A percentile compares a stretch with the other conserved stretches of the same genome.
Conservation (phyloP, 2,329 filamentous ascomycete species). For the Ascochyta clinopodiicola region DNA sequence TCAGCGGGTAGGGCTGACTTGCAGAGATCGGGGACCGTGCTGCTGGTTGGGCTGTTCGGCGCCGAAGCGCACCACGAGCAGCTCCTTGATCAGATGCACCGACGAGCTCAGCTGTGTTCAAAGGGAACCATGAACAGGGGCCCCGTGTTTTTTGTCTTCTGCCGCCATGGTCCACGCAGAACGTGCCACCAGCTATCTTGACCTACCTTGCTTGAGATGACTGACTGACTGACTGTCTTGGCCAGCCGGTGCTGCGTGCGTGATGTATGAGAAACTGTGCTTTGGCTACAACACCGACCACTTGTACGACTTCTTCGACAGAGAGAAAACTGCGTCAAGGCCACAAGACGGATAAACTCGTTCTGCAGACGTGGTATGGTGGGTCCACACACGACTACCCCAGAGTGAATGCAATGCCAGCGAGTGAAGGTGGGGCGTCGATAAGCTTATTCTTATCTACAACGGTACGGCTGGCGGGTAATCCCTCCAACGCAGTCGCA, state of each 20-base stretch:
- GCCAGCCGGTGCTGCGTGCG: too few species aligned
- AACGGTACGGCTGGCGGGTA: constrained; percentile 5
- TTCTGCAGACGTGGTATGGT: background rate
- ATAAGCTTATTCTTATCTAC: constrained; percentile 9
- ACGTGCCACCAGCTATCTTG: too few species aligned
- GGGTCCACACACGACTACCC: background rate
- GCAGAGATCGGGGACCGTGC: constrained; percentile 12
- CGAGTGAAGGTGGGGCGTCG: background rate
- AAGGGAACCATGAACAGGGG: too few species aligned
- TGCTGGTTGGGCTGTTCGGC: background rate
- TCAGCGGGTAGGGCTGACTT: constrained; percentile 13
- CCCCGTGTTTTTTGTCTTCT: too few species aligned
- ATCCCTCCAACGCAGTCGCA: constrained; percentile 11
- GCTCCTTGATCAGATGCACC: background rate
- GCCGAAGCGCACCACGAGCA: background rate
- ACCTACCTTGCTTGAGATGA: too few species aligned
- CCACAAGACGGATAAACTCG: too few species aligned
- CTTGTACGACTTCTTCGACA: too few species aligned
- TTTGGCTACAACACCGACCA: too few species aligned
- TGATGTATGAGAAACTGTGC: too few species aligned
- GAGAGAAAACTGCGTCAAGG: too few species aligned
- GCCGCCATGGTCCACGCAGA: too few species aligned
- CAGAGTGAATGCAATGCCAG: background rate
- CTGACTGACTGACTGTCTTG: too few species aligned
- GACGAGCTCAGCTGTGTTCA: background rate